Evolutionary conservation across 306 rosid genomes (phyloP), one percentile per base, ranked within the genome.

Genomic region (Ochetophila trinervis): DNA sequence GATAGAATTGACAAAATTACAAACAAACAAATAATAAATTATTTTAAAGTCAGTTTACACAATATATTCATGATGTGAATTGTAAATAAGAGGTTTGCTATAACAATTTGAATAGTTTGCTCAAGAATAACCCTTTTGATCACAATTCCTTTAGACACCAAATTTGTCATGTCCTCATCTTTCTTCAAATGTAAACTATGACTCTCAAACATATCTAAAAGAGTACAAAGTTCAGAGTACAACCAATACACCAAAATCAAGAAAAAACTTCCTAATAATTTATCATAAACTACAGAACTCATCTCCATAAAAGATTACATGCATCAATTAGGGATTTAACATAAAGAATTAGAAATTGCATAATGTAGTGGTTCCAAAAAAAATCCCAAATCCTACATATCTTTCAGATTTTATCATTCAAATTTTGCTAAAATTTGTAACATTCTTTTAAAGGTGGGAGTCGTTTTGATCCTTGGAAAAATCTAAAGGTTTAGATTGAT

Each of bases 151-250:
- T 90, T 94, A 10, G 97, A 75, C 2, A 90, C 99, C 89, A 82
- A 80, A 78, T 94, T 94, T 91, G 88, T 94, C 78, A 90, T 96
- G 32, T 83, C 91, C 79, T 94, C 97, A 30, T 88, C 96, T 71
- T 80, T 81, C 82, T 63, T 79, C 2, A 94, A 72, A 76, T 94
- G 99, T 63, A 94, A 76, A 18, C 99, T 80, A 57, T 81, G 86
- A 56, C 75, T 84, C 42, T 90, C 95, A 53, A 83, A 85, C 50
- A 80, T 81, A 11, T 86, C 99, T 27, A 94, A 68, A 32, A 83
- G 70, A 62, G 76, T 79, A 63, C 90, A 94, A 75, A 85, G 64
- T 63, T 96, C 97, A 15, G 97, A 90, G 78, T 88, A 90, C 27
- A 72, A 53, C 97, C 99, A 94, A 78, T 94, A 90, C 32, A 88